Base-by-base conservation (phyloP, 345 rosid species). In the Gossypioides kirkii region DNA sequence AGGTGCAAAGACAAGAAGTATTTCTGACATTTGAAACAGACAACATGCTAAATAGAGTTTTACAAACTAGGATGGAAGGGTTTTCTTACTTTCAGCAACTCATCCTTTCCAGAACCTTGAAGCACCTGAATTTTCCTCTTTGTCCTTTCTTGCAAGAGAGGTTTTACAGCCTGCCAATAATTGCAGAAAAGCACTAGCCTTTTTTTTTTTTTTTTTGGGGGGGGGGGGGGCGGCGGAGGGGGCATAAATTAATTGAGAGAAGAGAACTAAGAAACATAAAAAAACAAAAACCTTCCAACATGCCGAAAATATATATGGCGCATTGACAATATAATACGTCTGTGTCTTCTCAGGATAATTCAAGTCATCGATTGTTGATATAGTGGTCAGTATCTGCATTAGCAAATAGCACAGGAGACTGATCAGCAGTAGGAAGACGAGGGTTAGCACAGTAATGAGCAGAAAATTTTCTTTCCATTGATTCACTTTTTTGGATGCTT, bases 321-420 rank as follows among this genome's bases (percentile, higher is more conserved):
- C 96, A 72, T 96, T 96, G 72, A 93, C 99, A 42, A 93, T 84
- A 74, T 86, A 96, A 79, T 96, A 96, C 10, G 96, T 87, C 61
- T 87, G 86, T 0, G 98, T 87, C 90, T 87, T 96, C 89, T 96
- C 99, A 14, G 98, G 99, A 77, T 93, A 96, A 74, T 96, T 93
- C 81, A 90, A 80, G 84, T 96, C 99, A 75, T 93, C 99, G 23
- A 91, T 82, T 41, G 95, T 89, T 38, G 98, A 76, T 75, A 93
- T 91, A 13, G 76, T 83, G 56, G 96, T 91, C 89, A 93, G 38
- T 72, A 93, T 74, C 99, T 96, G 94, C 89, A 72, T 68, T 53
- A 72, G 63, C 22, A 77, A 45, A 72, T 17, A 61, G 45, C 18
- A 58, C 10, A 43, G 45, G 28, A 61, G 77, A 36, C 55, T 46